Evolutionary conservation across 2,329 filamentous ascomycete genomes (phyloP), one percentile per base, ranked within the genome.

Genomic region (Stylonectria norvegica): DNA sequence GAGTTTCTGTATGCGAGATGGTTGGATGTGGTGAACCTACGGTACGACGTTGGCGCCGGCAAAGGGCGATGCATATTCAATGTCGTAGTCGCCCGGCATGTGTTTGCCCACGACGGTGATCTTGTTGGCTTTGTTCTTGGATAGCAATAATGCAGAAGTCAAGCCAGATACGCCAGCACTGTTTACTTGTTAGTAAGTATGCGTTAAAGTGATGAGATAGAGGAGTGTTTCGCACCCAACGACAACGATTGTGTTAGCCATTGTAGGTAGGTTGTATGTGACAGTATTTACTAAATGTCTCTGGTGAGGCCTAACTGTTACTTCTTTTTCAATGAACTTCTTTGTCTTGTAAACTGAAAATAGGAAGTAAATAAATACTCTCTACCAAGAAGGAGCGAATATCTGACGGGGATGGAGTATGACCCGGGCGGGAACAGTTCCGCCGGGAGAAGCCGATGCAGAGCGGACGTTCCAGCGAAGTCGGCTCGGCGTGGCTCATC

Each of bases 71-170:
- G 87, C 83, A 62, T 95, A 96, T 70, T 94, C 85, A 52, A 90
- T 84, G 51, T 91, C 86, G 64, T 91, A 93, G 68, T 96, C 90
- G 23, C 90, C 90, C 0, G 90, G 90, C 85, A 95, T 93, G 61
- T 95, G 86, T 59, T 91, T 94, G 5, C 88, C 85, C 20, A 89
- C 71, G 23, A 94, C 71, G 0, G 86, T 89, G 49, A 94, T 61
- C 14, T 50, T 59, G 47, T 74, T 71, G 23, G 54, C 59, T 36
- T 66, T 62, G 51, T 64, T 63, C 50, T 64, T 71, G 5, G 73
- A 66, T 22, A 78, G 63, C 32, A 73, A 57, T 29, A 75, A 58
- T 3, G 74, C 74, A 30, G 70, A 67, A 11, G 74, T 77, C 43
- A 78, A 64, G 43, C 74, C 74, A 20, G 67, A 67, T 31, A 78